Conservation (phyloP, 805 yeast species). For the Yarrowia porcina region DNA sequence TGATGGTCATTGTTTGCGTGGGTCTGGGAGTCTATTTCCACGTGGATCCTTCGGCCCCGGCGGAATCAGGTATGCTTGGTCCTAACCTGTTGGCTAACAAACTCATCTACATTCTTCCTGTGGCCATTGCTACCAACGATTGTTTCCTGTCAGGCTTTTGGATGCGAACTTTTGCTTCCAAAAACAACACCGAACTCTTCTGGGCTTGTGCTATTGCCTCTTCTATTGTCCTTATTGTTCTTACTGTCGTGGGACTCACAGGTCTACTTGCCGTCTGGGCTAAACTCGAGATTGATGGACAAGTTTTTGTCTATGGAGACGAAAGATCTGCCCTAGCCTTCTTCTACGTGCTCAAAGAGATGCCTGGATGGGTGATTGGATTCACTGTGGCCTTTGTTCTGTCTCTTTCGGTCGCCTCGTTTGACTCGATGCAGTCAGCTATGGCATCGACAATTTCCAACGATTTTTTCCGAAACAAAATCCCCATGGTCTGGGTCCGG, state of each 20-base stretch:
- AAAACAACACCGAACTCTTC: slow-evolving; percentile 66
- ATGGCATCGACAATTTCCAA: slow-evolving; percentile 85
- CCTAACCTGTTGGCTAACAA: slow-evolving; percentile 83
- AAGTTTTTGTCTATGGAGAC: slow-evolving; percentile 29
- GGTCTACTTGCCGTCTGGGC: slow-evolving; percentile 93
- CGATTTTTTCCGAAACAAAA: slow-evolving; percentile 80
- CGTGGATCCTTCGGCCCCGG: slow-evolving; percentile 59
- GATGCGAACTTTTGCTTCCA: slow-evolving; percentile 90
- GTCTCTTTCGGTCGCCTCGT: slow-evolving; percentile 77
- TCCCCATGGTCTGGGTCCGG: slow-evolving; percentile 65
- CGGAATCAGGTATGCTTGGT: slow-evolving; percentile 53
- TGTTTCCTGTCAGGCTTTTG: slow-evolving; percentile 90
- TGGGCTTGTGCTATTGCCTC: slow-evolving; percentile 77
- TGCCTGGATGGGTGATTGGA: slow-evolving; percentile 86
- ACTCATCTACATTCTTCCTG: slow-evolving; percentile 73
- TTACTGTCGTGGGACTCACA: slow-evolving; percentile 72
- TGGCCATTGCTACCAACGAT: slow-evolving; percentile 87
- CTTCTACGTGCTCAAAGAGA: slow-evolving; percentile 61
- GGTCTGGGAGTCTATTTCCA: slow-evolving; percentile 74
- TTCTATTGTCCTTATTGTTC: slow-evolving; percentile 57
- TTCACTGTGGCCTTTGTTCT: slow-evolving; percentile 73
- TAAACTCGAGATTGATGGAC: slow-evolving; percentile 58
- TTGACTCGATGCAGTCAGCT: slow-evolving; percentile 86
- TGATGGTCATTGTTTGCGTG: slow-evolving; percentile 66
- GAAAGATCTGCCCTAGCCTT: slow-evolving; percentile 50